Base-by-base conservation (phyloP, 805 yeast species). In the Sugiyamaella americana region DNA sequence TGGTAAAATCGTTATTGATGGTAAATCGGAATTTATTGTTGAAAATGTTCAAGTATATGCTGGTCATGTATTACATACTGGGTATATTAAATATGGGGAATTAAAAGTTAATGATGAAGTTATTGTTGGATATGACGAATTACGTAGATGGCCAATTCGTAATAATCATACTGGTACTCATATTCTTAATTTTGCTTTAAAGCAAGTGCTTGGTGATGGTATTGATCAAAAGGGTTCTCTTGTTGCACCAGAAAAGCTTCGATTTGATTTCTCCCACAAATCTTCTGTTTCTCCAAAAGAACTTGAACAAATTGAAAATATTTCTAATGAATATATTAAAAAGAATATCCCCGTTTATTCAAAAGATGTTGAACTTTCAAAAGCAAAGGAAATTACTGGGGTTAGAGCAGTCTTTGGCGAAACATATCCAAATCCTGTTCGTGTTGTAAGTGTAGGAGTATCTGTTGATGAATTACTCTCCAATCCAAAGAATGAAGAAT, bases 101-200 rank as follows among this genome's bases (percentile, higher is more conserved):
- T 69, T 93, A 51, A 69, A 73, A 43, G 79, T 84, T 42, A 80
- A 78, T 48, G 91, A 84, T 58, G 69, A 69, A 35, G 81, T 88
- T 37, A 84, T 86, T 67, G 94, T 95, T 19, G 82, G 89, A 41
- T 88, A 82, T 60, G 96, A 93, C 60, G 96, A 87, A 44, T 74
- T 84, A 60, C 85, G 98, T 67, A 86, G 99, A 72, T 82, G 87
- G 85, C 95, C 97, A 52, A 82, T 93, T 58, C 85, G 94, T 73
- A 88, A 89, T 72, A 93, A 93, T 76, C 99, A 93, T 69, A 91
- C 99, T 37, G 97, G 97, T 71, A 93, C 99, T 2, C 99, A 93
- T 63, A 80, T 93, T 40, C 78, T 93, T 58, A 93, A 93, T 70
- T 84, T 74, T 64, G 98, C 94, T 37, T 74, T 93, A 57, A 80